Percentiles rank a stretch among this genome's conserved stretches.
phyloP scores from a whole-genome alignment of 1,284 basidiomycete species.

The Naganishia sp. region DNA sequence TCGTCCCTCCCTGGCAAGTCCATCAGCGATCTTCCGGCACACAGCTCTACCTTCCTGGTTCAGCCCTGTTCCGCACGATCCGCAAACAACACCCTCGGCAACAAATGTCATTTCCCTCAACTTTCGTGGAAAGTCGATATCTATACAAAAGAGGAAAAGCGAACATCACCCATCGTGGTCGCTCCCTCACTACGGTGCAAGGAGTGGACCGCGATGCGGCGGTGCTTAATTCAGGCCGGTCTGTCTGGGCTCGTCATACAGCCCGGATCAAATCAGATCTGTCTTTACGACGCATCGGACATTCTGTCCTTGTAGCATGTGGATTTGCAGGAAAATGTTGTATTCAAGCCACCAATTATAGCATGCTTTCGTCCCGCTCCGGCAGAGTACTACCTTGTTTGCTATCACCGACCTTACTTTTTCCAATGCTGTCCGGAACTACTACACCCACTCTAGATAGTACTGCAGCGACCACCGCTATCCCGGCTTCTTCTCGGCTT shows the following conservation, averaged over 20 bases:
- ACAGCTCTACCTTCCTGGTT: conserved; percentile 25
- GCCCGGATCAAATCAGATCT: conserved; percentile 7
- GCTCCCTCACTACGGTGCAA: conserved; percentile 6
- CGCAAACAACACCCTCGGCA: conserved; percentile 18
- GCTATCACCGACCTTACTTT: no score
- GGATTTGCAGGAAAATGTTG: no score
- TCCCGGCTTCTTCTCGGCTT: not conserved
- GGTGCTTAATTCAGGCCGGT: conserved; percentile 29
- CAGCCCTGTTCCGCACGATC: conserved; percentile 13
- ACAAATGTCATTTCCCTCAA: conserved; percentile 22
- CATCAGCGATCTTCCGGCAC: not conserved
- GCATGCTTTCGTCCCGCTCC: no score
- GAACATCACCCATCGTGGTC: not conserved
- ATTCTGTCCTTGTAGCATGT: not conserved
- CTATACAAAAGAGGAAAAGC: conserved; percentile 25
- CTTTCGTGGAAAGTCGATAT: conserved; percentile 14
- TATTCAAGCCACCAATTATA: no score
- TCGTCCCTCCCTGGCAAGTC: no score
- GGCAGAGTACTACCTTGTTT: not conserved
- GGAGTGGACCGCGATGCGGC: conserved; percentile 1
- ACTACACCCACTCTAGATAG: not conserved
- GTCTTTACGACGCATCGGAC: conserved; percentile 29
- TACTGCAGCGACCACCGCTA: not conserved
- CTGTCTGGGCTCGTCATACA: conserved; percentile 4
- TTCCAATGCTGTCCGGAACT: no score